These are phyloP conservation scores for Trametes cinnabarina DNA, from an alignment of 768 basidiomycete species.

Conservation along the genomic window DNA sequence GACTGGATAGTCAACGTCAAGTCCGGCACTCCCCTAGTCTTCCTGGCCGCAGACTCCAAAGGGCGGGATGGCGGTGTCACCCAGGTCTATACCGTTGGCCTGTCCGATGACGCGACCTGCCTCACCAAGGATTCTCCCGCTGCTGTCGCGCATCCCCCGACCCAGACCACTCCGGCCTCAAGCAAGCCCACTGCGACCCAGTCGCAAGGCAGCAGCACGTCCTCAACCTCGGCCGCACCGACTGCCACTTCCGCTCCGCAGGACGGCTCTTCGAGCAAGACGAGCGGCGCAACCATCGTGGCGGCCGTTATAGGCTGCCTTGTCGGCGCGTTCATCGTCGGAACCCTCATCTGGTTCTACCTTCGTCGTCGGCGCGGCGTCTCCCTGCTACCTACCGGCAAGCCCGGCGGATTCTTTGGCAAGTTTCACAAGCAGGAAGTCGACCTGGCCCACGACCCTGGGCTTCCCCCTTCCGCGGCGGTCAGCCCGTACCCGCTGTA, in stretches of 20 bases:
- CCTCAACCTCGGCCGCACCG: constrained; percentile 10
- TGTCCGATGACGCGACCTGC: constrained; percentile 25
- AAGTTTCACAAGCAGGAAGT: constrained; percentile 15
- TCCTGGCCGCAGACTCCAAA: constrained; percentile 25
- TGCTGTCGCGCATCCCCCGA: constrained; percentile 23
- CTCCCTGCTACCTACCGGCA: neutral
- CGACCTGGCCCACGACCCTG: constrained; percentile 15
- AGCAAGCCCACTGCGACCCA: constrained; percentile 35
- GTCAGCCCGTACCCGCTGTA: constrained; percentile 20
- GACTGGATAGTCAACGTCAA: constrained; percentile 27
- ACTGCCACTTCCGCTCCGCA: constrained; percentile 4
- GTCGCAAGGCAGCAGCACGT: neutral
- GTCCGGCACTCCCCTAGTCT: constrained; percentile 22
- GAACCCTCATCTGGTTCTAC: constrained; percentile 21
- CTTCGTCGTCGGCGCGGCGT: constrained; percentile 16
- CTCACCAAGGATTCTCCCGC: constrained; percentile 24
- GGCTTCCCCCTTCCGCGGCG: constrained; percentile 6
- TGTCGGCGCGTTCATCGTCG: constrained; percentile 21
- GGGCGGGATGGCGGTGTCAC: constrained; percentile 29
- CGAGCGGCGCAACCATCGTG: constrained; percentile 19
- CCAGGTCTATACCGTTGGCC: constrained; percentile 17
- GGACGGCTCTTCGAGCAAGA: constrained; percentile 8
- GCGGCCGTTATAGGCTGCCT: constrained; percentile 25
- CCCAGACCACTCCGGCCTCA: constrained; percentile 43
- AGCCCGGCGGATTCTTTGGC: neutral